A percentile compares a stretch with the other conserved stretches of the same genome.
These are phyloP conservation scores for Onygenales sp. DNA, from an alignment of 2,329 filamentous ascomycete genomes.

Conservation along the genomic window DNA sequence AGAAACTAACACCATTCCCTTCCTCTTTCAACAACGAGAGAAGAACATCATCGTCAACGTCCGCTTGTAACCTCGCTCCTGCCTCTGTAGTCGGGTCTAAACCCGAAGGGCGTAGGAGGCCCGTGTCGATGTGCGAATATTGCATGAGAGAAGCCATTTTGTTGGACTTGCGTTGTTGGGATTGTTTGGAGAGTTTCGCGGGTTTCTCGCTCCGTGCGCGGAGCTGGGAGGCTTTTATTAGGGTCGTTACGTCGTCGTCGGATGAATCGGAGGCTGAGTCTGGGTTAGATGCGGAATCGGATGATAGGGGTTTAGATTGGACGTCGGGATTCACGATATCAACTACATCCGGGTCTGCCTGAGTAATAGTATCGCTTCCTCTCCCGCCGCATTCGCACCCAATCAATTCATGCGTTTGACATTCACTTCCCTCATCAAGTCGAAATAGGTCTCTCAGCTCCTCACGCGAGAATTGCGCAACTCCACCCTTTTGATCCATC, in stretches of 20 bases:
- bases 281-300: neutral
- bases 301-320: neutral
- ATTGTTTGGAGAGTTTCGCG: constrained; percentile 17
- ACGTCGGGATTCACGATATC: neutral
- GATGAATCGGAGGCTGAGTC: constrained; percentile 13
- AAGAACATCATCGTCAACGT: constrained; percentile 17
- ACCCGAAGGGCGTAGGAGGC: constrained; percentile 14
- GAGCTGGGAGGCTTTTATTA: constrained; percentile 33
- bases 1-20: constrained; percentile 27
- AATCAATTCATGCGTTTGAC: constrained; percentile 60
- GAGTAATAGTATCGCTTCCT: constrained; percentile 24
- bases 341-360: neutral
- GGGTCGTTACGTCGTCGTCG: constrained; percentile 20
- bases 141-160: constrained; percentile 35
- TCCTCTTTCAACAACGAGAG: constrained; percentile 28
- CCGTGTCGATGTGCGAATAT: constrained; percentile 34
- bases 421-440: constrained; percentile 50
- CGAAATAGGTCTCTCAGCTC: constrained; percentile 60
- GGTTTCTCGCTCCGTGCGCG: constrained; percentile 20
- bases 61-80: constrained; percentile 5
- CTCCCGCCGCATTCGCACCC: constrained; percentile 53
- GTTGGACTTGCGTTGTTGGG: constrained; percentile 21
- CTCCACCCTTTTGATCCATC: constrained; percentile 54
- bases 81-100: neutral
- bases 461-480: constrained; percentile 54